These are phyloP conservation scores for Xylariales sp. DNA, from an alignment of 2,329 filamentous ascomycete species.

Conservation along the genomic window DNA sequence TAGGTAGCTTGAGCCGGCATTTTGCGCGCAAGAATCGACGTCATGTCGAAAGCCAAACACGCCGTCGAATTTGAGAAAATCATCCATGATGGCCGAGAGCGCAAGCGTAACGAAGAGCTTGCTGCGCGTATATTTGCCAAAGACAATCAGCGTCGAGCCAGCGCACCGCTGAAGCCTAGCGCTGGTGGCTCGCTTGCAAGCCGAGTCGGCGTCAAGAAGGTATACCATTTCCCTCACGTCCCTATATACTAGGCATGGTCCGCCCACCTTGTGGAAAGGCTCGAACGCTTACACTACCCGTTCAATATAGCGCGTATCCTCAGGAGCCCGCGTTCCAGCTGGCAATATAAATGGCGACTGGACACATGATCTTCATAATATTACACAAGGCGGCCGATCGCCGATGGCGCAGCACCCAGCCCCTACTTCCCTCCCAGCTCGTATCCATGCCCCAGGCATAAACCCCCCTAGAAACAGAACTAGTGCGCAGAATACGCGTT, in stretches of 20 bases:
- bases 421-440: constrained; percentile 58
- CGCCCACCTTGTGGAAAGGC: constrained; percentile 12
- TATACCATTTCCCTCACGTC: constrained; percentile 48
- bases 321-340: constrained; percentile 52
- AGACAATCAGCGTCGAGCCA: constrained; percentile 66
- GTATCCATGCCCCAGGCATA: constrained; percentile 57
- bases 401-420: constrained; percentile 53
- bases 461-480: constrained; percentile 40
- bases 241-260: not conserved
- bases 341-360: constrained; percentile 75
- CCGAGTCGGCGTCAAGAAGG: constrained; percentile 79
- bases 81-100: constrained; percentile 66
- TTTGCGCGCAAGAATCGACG: constrained; percentile 29
- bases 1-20: not conserved
- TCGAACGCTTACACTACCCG: constrained; percentile 44
- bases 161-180: constrained; percentile 63
- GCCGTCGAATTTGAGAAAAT: constrained; percentile 37
- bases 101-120: constrained; percentile 77
- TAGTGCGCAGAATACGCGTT: constrained; percentile 36
- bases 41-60: constrained; percentile 52
- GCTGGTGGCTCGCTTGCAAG: constrained; percentile 72
- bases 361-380: constrained; percentile 75
- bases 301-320: constrained; percentile 48
- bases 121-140: constrained; percentile 77
- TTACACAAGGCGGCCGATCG: constrained; percentile 56